Evolutionary conservation across 148 eudicot genomes (phyloP).

Genomic region (Vaccinium corymbosum): DNA sequence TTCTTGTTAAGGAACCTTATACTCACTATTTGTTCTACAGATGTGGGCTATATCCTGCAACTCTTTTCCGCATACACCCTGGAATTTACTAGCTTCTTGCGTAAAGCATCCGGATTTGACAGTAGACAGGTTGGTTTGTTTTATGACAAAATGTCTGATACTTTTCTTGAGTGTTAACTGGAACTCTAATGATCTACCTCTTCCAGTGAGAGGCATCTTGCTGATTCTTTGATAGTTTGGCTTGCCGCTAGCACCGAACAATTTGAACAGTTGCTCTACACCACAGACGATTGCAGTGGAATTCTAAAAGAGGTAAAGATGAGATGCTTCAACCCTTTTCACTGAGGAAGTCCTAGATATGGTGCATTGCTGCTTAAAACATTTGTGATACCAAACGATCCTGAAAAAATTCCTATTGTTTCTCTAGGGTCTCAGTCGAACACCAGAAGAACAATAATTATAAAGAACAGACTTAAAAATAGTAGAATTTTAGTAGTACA

Average conservation of each 20-base stretch:
- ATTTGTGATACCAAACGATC: neutral
- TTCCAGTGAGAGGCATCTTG: constrained; percentile 79
- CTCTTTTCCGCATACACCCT: constrained; percentile 51
- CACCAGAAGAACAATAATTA: neutral
- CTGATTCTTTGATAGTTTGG: constrained; percentile 72
- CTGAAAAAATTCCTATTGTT: neutral
- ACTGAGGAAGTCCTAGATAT: neutral
- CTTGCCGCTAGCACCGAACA: constrained; percentile 39
- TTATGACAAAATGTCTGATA: neutral
- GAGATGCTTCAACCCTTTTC: constrained; percentile 5
- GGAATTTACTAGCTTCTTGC: constrained; percentile 46
- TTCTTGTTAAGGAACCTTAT: constrained; percentile 12
- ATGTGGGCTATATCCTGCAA: constrained; percentile 61
- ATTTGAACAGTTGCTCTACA: constrained; percentile 17
- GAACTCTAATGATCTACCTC: constrained; percentile 16
- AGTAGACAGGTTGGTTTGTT: constrained; percentile 57
- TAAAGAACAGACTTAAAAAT: neutral
- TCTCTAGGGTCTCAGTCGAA: neutral
- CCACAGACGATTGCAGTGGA: constrained; percentile 25
- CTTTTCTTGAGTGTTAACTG: neutral
- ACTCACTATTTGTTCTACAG: constrained; percentile 37
- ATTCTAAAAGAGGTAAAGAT: constrained; percentile 53
- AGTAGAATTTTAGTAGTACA: neutral
- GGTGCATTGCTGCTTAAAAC: neutral
- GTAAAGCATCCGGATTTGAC: constrained; percentile 70